phyloP scores from a whole-genome alignment of 2,329 filamentous ascomycete species.

The Endoconidiophora polonica region DNA sequence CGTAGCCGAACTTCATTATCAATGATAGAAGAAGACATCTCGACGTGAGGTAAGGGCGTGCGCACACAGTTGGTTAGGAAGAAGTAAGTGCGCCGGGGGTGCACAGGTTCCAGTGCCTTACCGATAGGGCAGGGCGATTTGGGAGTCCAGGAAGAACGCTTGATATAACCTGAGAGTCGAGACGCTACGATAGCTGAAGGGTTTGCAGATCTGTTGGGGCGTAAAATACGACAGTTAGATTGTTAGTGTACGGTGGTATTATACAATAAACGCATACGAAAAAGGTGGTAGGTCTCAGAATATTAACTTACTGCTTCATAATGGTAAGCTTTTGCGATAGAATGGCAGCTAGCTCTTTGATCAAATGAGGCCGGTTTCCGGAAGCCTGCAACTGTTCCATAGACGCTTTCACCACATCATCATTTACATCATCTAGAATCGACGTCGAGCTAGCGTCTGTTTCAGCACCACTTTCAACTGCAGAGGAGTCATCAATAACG shows the following conservation, averaged over 20 bases:
- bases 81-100: slow-evolving; percentile 91
- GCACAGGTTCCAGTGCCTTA: slow-evolving; percentile 82
- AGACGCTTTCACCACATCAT: slow-evolving; percentile 86
- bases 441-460: slow-evolving; percentile 73
- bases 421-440: slow-evolving; percentile 71
- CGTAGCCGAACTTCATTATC: slow-evolving; percentile 7
- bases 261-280: slow-evolving; percentile 6
- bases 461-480: slow-evolving; percentile 75
- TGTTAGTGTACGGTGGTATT: not conserved
- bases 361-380: slow-evolving; percentile 79
- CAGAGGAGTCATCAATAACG: slow-evolving; percentile 26
- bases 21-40: not conserved
- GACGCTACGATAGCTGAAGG: slow-evolving; percentile 91
- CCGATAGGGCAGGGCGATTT: slow-evolving; percentile 70
- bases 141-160: slow-evolving; percentile 66
- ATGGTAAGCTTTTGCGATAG: slow-evolving; percentile 61
- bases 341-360: slow-evolving; percentile 78
- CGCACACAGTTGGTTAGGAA: slow-evolving; percentile 80
- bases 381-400: slow-evolving; percentile 79
- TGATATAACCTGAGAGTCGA: slow-evolving; percentile 73
- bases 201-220: slow-evolving; percentile 65
- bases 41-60: slow-evolving; percentile 53
- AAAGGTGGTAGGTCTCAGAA: not conserved
- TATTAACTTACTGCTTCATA: slow-evolving; percentile 68
- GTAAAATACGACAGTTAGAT: slow-evolving; percentile 12